A percentile compares a stretch with the other conserved stretches of the same genome.
Evolutionary conservation across 2,329 filamentous ascomycete species (phyloP).

Genomic region (Thielaviopsis ethacetica): DNA sequence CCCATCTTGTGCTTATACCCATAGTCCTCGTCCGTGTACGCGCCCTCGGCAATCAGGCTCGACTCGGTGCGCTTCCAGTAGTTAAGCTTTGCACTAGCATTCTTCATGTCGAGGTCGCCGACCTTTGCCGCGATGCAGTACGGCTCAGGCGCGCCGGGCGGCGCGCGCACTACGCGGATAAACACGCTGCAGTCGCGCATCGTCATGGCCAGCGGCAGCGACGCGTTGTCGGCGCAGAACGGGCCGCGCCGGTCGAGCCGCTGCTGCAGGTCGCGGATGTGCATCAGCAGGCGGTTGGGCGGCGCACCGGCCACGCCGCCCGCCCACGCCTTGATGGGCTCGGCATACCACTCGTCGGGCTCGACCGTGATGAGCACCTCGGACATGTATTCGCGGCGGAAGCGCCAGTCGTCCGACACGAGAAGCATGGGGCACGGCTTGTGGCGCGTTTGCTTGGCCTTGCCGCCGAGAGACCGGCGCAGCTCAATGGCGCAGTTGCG

Average conservation of each 20-base stretch:
- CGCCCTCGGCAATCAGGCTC: conserved; percentile 48
- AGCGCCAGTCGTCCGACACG: conserved; percentile 20
- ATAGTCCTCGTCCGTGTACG: conserved; percentile 37
- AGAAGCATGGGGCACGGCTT: conserved; percentile 43
- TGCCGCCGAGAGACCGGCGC: conserved; percentile 20
- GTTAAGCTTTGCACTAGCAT: conserved; percentile 43
- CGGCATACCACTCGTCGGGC: conserved; percentile 12
- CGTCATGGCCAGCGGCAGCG: conserved; percentile 60
- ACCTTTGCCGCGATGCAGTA: conserved; percentile 22
- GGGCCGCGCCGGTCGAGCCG: conserved; percentile 28
- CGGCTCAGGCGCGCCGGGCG: conserved; percentile 12
- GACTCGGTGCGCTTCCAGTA: conserved; percentile 53
- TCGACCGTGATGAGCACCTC: conserved; percentile 15
- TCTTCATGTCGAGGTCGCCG: conserved; percentile 66
- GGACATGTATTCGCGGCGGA: conserved; percentile 22
- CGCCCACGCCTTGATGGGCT: conserved; percentile 11
- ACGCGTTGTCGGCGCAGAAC: conserved; percentile 25
- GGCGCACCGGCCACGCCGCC: conserved; percentile 1
- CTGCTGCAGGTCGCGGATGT: conserved; percentile 23
- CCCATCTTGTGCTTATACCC: conserved; percentile 8
- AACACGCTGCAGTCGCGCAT: conserved; percentile 65
- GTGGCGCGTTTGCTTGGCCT: conserved; percentile 26
- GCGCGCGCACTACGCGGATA: conserved; percentile 32
- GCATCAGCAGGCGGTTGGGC: conserved; percentile 21
- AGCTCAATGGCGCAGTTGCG: conserved; percentile 51